Evolutionary conservation across 768 basidiomycete species (phyloP), one percentile per base, ranked within the genome.

Genomic region (Pleurotus eryngii): DNA sequence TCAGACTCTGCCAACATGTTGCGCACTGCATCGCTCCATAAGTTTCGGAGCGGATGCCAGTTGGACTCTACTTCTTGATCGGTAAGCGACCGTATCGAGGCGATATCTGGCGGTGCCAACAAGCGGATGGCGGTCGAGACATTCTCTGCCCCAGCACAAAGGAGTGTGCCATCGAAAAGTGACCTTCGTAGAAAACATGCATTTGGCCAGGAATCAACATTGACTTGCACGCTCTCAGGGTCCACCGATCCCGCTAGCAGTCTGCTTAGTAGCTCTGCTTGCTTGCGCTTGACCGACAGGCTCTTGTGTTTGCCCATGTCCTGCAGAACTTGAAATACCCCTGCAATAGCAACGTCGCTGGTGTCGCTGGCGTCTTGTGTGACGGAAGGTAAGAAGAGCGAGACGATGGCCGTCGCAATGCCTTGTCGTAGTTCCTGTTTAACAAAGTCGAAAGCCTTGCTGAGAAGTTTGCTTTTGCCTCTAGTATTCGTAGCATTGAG

Each of bases 121-220:
- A 62, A 61, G n/a, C 58, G 63, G n/a, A 77, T 58, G 4, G 60
- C 49, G 7, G 64, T 50, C 6, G 65, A 62, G 5, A 79, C 64
- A 6, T 53, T 48, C 18, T 68, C 60, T 49, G 60, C 60, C 18
- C 63, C 66, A 3, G 63, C 57, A 35, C 57, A 27, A n/a, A 78
- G 53, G n/a, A 80, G 58, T 38, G 70, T 70, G 4, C 81, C 82
- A 49, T 83, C 72, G 48, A 86, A 73, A 2, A 87, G 66, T 24
- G 5, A 61, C 58, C 42, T 72, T 57, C 46, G 61, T 57, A 46
- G 63, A 46, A 14, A 54, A 14, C 20, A 37, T 9, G 22, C 17
- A 38, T 60, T 57, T 48, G 48, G 59, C n/a, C 53, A 42, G 14
- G 48, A 11, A 24, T 47, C 55, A 1, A 49, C 49, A 8, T 48